These are phyloP conservation scores for Tolypocladium guangdongense DNA, from an alignment of 2,329 filamentous ascomycete genomes.

Conservation along the genomic window DNA sequence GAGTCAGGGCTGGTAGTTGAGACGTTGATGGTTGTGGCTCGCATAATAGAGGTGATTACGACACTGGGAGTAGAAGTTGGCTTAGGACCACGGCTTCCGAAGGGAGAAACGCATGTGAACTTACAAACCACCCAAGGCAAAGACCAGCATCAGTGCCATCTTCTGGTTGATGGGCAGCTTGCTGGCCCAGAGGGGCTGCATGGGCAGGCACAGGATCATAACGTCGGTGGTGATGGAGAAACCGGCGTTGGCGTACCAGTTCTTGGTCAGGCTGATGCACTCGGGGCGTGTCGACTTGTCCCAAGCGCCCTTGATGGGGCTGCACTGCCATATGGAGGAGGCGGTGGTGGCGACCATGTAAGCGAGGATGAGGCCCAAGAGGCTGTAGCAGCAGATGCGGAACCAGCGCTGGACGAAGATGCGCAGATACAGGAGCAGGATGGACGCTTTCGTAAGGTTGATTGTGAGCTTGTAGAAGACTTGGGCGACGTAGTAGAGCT, in stretches of 20 bases:
- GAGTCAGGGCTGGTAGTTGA: conserved; percentile 26
- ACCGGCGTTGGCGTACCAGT: conserved; percentile 39
- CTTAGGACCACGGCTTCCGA: neutral
- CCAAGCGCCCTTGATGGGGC: conserved; percentile 34
- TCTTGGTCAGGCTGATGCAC: conserved; percentile 33
- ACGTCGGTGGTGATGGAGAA: conserved; percentile 36
- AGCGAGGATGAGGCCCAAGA: conserved; percentile 30
- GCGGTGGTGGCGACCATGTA: conserved; percentile 34
- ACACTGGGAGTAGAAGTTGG: conserved; percentile 12
- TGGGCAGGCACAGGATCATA: conserved; percentile 33
- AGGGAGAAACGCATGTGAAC: conserved; percentile 7
- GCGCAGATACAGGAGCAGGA: conserved; percentile 41
- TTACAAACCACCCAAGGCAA: conserved; percentile 31
- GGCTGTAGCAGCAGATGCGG: conserved; percentile 26
- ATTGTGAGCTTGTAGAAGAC: conserved; percentile 44
- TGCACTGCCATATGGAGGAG: conserved; percentile 39
- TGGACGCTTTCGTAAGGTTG: conserved; percentile 41
- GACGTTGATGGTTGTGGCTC: conserved; percentile 27
- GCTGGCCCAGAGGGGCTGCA: conserved; percentile 33
- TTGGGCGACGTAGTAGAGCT: conserved; percentile 41
- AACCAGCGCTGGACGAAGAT: conserved; percentile 40
- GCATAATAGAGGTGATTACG: conserved; percentile 30
- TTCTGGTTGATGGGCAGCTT: conserved; percentile 30
- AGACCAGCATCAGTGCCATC: conserved; percentile 28
- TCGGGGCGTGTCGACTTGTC: conserved; percentile 27